Conservation (phyloP, 139 green algal species). For the Ettlia oleoabundans region DNA sequence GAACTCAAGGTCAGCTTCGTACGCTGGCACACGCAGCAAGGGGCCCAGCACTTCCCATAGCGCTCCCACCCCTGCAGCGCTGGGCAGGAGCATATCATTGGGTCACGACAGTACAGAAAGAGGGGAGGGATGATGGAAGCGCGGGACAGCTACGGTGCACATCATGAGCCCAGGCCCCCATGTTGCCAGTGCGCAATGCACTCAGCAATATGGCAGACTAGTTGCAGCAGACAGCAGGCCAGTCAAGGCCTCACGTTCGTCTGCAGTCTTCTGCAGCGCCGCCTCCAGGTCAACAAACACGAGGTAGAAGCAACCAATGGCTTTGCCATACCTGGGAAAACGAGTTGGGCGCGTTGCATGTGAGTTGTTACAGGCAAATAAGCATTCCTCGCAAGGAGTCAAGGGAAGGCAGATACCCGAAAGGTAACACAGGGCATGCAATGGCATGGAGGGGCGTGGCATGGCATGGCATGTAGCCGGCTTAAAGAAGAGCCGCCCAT, state of each 20-base stretch:
- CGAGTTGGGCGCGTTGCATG: no score
- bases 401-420: no score
- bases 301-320: constrained; percentile 23
- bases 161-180: not conserved
- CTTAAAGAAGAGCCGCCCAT: not conserved
- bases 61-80: not conserved
- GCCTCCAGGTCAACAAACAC: constrained; percentile 17
- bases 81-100: not conserved
- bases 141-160: not conserved
- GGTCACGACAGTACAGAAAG: not conserved
- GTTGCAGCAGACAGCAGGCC: no score
- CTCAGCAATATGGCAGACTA: no score
- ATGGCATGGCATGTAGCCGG: no score
- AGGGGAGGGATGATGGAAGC: not conserved
- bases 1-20: constrained; percentile 21
- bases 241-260: not conserved
- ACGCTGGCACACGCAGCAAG: constrained; percentile 14
- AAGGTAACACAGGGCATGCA: no score
- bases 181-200: no score
- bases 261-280: not conserved
- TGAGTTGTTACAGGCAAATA: not conserved
- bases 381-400: no score
- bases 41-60: not conserved
- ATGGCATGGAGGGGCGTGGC: no score
- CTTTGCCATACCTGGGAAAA: constrained; percentile 16